Evolutionary conservation across 2,329 filamentous ascomycete genomes (phyloP).

Genomic region (Endocalyx cinctus): DNA sequence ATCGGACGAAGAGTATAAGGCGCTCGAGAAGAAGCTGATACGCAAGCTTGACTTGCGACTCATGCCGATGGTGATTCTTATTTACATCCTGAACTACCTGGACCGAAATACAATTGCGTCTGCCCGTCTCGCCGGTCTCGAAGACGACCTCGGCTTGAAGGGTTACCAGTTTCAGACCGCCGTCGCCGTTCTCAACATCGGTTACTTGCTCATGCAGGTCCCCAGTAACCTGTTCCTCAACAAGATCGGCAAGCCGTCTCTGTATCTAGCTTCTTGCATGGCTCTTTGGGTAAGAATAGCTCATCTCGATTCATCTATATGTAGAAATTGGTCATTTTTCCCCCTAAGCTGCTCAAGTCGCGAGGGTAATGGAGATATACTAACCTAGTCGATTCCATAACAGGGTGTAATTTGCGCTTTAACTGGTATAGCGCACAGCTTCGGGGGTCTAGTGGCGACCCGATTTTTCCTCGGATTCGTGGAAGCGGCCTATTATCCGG

Average conservation of each 20-base stretch:
- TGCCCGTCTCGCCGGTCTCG: constrained; percentile 41
- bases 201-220: constrained; percentile 42
- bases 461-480: constrained; percentile 5
- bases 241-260: constrained; percentile 34
- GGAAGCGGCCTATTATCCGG: constrained; percentile 5
- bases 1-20: constrained; percentile 3
- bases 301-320: no score
- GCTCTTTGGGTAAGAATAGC: constrained; percentile 3
- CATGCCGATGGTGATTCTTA: constrained; percentile 4
- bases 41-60: constrained; percentile 5
- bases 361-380: no score
- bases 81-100: constrained; percentile 61
- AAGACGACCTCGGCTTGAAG: constrained; percentile 20
- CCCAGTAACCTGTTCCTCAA: constrained; percentile 42
- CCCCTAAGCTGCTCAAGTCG: no score
- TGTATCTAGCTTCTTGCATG: constrained; percentile 33
- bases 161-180: constrained; percentile 29
- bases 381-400: no score
- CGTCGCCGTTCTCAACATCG: constrained; percentile 37
- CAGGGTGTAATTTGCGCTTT: constrained; percentile 5
- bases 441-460: constrained; percentile 3
- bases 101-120: constrained; percentile 52
- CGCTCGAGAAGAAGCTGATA: constrained; percentile 5
- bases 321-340: no score
- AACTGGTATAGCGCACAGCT: constrained; percentile 1